Conservation (phyloP, 306 rosid species). For the Hippophae gyantsensis region DNA sequence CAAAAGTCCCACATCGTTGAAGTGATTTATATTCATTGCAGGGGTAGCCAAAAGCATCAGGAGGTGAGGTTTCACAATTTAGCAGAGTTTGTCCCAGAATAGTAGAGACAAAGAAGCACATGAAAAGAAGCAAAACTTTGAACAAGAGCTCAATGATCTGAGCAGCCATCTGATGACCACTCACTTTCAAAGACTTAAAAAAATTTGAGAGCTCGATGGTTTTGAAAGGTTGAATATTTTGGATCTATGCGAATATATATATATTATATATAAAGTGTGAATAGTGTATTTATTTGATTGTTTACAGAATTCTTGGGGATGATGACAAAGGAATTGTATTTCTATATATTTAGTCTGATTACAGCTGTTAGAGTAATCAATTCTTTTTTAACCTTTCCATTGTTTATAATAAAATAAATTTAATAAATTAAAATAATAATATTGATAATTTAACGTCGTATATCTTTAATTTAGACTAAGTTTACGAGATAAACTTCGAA, state of each 20-base stretch:
- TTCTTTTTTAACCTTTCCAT: slow-evolving; percentile 5
- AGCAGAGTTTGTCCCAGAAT: slow-evolving; percentile 29
- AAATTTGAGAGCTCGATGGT: slow-evolving; percentile 17
- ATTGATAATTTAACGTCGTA: too few relatives aligned
- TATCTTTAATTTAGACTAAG: too few relatives aligned
- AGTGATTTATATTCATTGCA: slow-evolving; percentile 37
- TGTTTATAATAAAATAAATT: too few relatives aligned
- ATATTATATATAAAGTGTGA: slow-evolving; percentile 11
- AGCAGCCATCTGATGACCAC: slow-evolving; percentile 34
- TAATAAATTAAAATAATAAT: too few relatives aligned
- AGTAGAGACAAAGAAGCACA: slow-evolving; percentile 36
- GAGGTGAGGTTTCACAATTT: slow-evolving; percentile 36
- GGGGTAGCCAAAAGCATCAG: slow-evolving; percentile 39
- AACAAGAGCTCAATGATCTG: slow-evolving; percentile 28
- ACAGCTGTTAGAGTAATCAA: slow-evolving; percentile 26
- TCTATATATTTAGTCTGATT: slow-evolving; percentile 9
- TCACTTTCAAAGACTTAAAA: slow-evolving; percentile 19
- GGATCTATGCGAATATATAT: slow-evolving; percentile 48
- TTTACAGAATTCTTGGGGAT: slow-evolving; percentile 52
- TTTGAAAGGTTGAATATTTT: slow-evolving; percentile 38
- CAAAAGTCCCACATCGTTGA: slow-evolving; percentile 52
- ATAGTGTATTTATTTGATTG: slow-evolving; percentile 21
- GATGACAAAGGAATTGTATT: slow-evolving; percentile 23
- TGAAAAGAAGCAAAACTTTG: slow-evolving; percentile 36
- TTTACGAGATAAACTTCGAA: too few relatives aligned